phyloP scores from a whole-genome alignment of 83 land plant species.

The Thuja plicata region DNA sequence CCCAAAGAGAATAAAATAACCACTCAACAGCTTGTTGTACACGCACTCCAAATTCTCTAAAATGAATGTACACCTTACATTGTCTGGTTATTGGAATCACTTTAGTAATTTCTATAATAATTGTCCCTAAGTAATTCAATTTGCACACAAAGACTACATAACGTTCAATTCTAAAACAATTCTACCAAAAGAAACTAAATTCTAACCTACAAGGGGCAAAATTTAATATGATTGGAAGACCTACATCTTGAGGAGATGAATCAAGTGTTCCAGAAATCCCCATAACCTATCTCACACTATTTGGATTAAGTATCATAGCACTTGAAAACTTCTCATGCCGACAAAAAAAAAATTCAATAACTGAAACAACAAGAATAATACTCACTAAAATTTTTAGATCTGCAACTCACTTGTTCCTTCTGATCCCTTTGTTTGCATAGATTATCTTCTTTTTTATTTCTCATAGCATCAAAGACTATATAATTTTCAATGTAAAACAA shows the following conservation, averaged over 20 bases:
- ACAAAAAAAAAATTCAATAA: neutral
- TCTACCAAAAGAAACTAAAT: neutral
- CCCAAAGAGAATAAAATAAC: no score
- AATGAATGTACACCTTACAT: no score
- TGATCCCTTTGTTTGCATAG: constrained; percentile 4
- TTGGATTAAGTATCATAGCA: constrained; percentile 40
- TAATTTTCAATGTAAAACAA: no score
- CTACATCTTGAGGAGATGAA: constrained; percentile 57
- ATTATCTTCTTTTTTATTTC: no score
- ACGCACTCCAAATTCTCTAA: no score
- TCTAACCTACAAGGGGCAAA: constrained; percentile 58
- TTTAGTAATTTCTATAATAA: neutral
- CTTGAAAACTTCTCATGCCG: constrained; percentile 50
- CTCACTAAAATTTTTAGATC: neutral
- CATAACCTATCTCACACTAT: constrained; percentile 63
- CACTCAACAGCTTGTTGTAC: no score
- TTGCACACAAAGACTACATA: neutral
- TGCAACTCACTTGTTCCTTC: constrained; percentile 48
- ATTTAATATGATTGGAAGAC: constrained; percentile 61
- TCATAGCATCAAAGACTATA: no score
- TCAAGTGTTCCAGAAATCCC: constrained; percentile 80
- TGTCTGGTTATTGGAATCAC: no score
- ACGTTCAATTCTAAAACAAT: neutral
- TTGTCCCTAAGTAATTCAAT: neutral
- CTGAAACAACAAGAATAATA: neutral